phyloP scores from a whole-genome alignment of 768 basidiomycete species.

The Lactarius akahatsu region DNA sequence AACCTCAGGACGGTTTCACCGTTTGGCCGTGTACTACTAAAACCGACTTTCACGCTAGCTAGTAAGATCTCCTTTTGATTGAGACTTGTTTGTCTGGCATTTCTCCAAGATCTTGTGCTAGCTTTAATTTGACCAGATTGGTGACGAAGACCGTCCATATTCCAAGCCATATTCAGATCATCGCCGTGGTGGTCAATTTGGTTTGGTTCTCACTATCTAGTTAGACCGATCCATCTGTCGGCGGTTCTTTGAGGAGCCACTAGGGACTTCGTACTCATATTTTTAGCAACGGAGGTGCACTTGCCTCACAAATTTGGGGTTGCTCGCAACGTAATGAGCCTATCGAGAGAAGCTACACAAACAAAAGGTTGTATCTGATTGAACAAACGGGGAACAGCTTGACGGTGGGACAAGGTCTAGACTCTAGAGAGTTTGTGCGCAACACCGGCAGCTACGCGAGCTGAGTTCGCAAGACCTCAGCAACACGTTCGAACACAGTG shows the following conservation, averaged over 20 bases:
- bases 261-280: background rate
- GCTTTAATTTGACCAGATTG: background rate
- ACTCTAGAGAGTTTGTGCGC: background rate
- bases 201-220: background rate
- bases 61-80: no score
- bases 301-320: background rate
- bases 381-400: background rate
- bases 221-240: background rate
- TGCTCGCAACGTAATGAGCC: background rate
- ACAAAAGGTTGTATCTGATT: background rate
- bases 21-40: no score
- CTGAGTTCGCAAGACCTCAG: slow-evolving; percentile 24
- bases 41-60: no score
- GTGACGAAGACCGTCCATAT: background rate
- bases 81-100: background rate
- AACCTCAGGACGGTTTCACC: no score
- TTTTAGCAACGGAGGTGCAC: background rate
- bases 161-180: background rate
- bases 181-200: background rate
- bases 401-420: background rate
- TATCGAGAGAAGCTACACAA: background rate
- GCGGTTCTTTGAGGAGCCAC: background rate
- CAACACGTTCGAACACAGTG: slow-evolving; percentile 29
- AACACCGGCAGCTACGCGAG: background rate
- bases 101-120: background rate